phyloP scores from a whole-genome alignment of 2,329 filamentous ascomycete genomes.

The Penicillium crustosum region DNA sequence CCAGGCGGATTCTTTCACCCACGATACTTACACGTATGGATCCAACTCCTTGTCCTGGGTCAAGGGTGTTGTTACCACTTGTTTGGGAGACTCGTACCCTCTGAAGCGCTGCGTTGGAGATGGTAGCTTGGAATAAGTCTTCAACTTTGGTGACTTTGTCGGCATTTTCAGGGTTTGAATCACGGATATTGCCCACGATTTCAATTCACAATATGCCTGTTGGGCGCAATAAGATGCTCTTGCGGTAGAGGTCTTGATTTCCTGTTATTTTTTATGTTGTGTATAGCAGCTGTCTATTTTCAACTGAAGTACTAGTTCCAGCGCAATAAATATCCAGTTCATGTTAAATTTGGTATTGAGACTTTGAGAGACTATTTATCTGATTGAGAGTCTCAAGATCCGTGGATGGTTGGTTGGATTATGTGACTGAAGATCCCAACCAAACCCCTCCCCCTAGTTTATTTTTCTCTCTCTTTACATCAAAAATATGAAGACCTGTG shows the following conservation, averaged over 20 bases:
- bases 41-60: not conserved
- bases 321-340: not conserved
- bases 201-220: not conserved
- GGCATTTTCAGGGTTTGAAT: not conserved
- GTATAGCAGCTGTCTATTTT: not conserved
- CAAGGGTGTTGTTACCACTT: not conserved
- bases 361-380: not conserved
- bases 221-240: not conserved
- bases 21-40: not conserved
- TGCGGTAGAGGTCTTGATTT: not conserved
- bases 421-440: too few species aligned
- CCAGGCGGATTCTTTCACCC: not conserved
- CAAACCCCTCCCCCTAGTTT: not conserved
- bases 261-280: not conserved
- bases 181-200: not conserved
- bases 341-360: not conserved
- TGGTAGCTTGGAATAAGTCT: not conserved
- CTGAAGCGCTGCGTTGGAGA: not conserved
- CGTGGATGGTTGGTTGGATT: too few species aligned
- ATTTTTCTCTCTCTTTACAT: not conserved
- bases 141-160: not conserved
- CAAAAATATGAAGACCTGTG: constrained; percentile 17
- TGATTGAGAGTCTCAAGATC: too few species aligned
- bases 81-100: not conserved
- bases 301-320: not conserved